Evolutionary conservation across 306 rosid species (phyloP).

Genomic region (Oxytropis ochrocephala): DNA sequence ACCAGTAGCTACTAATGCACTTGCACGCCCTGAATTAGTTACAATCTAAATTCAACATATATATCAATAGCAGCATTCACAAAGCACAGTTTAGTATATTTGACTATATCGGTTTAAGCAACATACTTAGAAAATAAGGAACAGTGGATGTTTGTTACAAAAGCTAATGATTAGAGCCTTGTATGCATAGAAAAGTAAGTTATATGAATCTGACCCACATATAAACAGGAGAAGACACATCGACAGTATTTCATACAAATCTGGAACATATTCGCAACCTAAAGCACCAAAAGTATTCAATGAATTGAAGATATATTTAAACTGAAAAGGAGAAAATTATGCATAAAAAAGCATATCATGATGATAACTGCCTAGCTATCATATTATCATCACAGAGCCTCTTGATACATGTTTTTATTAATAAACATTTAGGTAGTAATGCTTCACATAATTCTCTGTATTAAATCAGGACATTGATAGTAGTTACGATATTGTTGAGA

Average conservation of each 20-base stretch:
- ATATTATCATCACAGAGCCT: neutral
- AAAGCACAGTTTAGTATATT: neutral
- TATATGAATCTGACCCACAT: no score
- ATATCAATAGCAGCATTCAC: neutral
- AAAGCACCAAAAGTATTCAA: neutral
- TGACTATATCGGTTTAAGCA: neutral
- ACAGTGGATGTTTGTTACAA: neutral
- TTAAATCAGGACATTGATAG: no score
- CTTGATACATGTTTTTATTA: no score
- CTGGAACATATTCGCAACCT: neutral
- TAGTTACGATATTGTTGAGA: no score
- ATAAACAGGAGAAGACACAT: no score
- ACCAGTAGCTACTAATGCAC: constrained; percentile 73
- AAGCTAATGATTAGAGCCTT: neutral
- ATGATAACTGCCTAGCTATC: neutral
- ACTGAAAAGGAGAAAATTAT: neutral
- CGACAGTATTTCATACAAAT: neutral
- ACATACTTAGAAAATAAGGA: neutral
- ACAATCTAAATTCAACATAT: constrained; percentile 44
- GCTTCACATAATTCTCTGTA: no score
- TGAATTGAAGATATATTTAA: neutral
- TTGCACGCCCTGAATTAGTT: constrained; percentile 79
- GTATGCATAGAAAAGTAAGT: neutral
- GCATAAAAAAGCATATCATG: neutral
- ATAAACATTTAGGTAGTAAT: no score